phyloP scores from a whole-genome alignment of 345 rosid genomes.

The Lepidium africanum region DNA sequence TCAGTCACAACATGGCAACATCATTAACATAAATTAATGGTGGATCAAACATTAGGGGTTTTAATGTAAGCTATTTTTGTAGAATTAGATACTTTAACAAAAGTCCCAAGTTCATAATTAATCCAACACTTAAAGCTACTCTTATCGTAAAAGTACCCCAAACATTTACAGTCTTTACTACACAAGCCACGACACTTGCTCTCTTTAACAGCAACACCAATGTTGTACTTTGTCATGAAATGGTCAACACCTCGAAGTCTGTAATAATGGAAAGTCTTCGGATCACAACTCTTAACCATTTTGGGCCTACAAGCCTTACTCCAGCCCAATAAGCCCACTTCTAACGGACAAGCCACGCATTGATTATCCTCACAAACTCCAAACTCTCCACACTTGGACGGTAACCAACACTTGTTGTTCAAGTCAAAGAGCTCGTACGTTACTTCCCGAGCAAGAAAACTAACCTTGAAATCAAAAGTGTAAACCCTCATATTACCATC shows the following conservation, averaged over 20 bases:
- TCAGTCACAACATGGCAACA: no score
- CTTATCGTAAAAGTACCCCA: conserved; percentile 25
- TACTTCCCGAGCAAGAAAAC: conserved; percentile 32
- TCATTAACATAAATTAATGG: no score
- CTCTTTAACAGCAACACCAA: conserved; percentile 25
- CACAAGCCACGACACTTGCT: conserved; percentile 31
- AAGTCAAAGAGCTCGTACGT: conserved; percentile 35
- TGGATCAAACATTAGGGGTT: neutral
- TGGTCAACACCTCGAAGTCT: conserved; percentile 49
- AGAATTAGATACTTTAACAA: conserved; percentile 13
- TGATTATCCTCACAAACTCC: conserved; percentile 44
- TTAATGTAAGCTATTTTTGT: conserved; percentile 7
- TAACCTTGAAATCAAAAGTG: conserved; percentile 34
- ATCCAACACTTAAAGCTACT: conserved; percentile 28
- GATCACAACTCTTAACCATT: conserved; percentile 25
- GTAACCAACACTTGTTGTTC: conserved; percentile 35
- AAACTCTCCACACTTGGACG: conserved; percentile 37
- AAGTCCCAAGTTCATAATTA: conserved; percentile 40
- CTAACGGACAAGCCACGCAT: conserved; percentile 49
- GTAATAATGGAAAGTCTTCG: conserved; percentile 29
- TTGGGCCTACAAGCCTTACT: conserved; percentile 28
- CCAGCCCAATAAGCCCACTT: conserved; percentile 38
- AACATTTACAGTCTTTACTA: conserved; percentile 27
- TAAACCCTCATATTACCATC: conserved; percentile 44
- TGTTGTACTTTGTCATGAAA: conserved; percentile 36